Conservation (phyloP, 192 early-diverging fungal genomes). For the Coemansia sp. region DNA sequence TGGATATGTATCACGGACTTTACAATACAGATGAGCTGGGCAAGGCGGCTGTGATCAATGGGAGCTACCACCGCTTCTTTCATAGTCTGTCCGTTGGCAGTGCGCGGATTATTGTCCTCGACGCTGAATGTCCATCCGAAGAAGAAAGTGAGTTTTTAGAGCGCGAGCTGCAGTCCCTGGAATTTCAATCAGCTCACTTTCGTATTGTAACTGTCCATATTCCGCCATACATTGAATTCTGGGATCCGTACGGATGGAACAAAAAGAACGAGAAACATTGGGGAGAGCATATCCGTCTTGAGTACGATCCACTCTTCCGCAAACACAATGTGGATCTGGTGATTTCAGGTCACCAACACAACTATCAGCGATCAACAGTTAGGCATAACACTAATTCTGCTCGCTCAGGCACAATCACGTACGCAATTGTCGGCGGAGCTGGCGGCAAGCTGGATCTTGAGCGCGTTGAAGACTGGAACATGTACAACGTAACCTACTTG, state of each 20-base stretch:
- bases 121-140: constrained; percentile 62
- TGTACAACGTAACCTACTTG: constrained; percentile 58
- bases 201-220: constrained; percentile 69
- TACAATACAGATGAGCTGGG: constrained; percentile 16
- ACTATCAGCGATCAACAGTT: constrained; percentile 64
- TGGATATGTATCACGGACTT: constrained; percentile 51
- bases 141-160: constrained; percentile 65
- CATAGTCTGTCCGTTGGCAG: constrained; percentile 56
- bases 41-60: constrained; percentile 14
- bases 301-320: constrained; percentile 68
- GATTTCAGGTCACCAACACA: constrained; percentile 78
- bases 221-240: constrained; percentile 74
- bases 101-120: constrained; percentile 67
- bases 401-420: constrained; percentile 56
- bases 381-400: constrained; percentile 13
- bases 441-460: constrained; percentile 65
- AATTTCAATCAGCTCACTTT: constrained; percentile 58
- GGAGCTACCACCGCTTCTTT: constrained; percentile 40
- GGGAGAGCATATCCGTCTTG: constrained; percentile 65
- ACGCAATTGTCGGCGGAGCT: constrained; percentile 73
- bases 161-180: constrained; percentile 58
- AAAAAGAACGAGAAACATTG: constrained; percentile 67
- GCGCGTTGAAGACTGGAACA: constrained; percentile 62
- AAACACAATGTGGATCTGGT: constrained; percentile 68
- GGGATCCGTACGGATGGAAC: constrained; percentile 70